Conservation (phyloP, 805 yeast species). For the Cyberlindnera xylosilytica region DNA sequence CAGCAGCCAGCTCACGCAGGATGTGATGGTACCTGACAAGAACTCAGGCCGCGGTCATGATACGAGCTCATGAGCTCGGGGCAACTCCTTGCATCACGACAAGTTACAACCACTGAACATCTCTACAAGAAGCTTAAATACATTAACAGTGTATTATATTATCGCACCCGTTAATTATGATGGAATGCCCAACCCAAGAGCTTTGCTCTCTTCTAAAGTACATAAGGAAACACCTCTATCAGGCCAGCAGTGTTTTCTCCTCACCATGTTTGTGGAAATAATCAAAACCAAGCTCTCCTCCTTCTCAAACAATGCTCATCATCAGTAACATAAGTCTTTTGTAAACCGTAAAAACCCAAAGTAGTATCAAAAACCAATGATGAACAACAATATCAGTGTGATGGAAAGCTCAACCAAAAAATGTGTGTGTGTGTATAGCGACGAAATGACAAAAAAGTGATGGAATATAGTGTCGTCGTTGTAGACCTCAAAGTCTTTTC, state of each 20-base stretch:
- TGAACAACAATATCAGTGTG: neutral
- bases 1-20: no score
- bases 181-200: conserved; percentile 10
- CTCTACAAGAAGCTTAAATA: no score
- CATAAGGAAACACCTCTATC: conserved; percentile 11
- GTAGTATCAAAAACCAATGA: conserved; percentile 3
- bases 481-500: conserved; percentile 11
- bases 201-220: conserved; percentile 7
- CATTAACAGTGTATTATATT: conserved; percentile 1
- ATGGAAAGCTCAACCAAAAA: conserved; percentile 3
- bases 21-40: no score
- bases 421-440: neutral
- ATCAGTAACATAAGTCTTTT: conserved; percentile 2
- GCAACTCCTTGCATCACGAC: no score
- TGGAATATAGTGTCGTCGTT: conserved; percentile 9
- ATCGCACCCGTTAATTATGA: conserved; percentile 14
- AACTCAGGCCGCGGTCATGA: no score
- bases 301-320: conserved; percentile 4
- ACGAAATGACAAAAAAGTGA: conserved; percentile 1
- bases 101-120: no score
- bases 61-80: no score
- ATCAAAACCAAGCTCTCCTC: conserved; percentile 4
- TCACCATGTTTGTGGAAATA: conserved; percentile 11
- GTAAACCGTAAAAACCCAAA: conserved; percentile 5
- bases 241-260: conserved; percentile 13